Conservation (phyloP, 2,329 filamentous ascomycete species). For the Penicillium sp. region DNA sequence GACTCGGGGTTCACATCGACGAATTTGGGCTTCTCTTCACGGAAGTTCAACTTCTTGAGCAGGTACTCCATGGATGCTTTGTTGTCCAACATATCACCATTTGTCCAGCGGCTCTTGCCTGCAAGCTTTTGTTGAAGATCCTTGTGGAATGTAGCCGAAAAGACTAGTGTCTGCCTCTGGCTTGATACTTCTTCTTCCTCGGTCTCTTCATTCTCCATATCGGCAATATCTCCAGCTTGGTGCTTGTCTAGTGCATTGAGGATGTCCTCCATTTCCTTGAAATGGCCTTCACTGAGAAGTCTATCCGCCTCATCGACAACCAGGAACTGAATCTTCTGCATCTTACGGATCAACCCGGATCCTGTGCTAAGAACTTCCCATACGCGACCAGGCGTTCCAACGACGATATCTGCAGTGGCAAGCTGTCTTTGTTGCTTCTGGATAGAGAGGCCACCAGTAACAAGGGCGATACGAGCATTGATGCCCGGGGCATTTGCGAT, state of each 20-base stretch:
- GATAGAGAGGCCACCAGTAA: conserved; percentile 90
- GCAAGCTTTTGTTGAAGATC: conserved; percentile 85
- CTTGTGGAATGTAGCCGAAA: conserved; percentile 94
- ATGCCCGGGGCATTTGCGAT: conserved; percentile 63
- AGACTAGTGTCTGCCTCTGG: conserved; percentile 80
- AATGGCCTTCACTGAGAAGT: conserved; percentile 85
- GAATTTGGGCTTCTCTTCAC: conserved; percentile 78
- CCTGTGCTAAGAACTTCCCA: conserved; percentile 90
- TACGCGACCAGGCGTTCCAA: conserved; percentile 84
- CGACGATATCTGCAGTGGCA: conserved; percentile 80
- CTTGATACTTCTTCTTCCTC: conserved; percentile 47
- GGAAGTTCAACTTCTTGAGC: conserved; percentile 82
- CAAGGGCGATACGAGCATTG: conserved; percentile 64
- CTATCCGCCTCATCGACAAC: conserved; percentile 94
- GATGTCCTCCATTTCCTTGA: conserved; percentile 90
- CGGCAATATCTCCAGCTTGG: conserved; percentile 40
- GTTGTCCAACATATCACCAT: conserved; percentile 62
- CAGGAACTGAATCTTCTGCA: conserved; percentile 73
- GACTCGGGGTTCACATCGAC: conserved; percentile 85
- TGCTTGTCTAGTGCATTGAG: conserved; percentile 71
- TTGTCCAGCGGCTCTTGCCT: conserved; percentile 62
- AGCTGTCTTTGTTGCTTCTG: conserved; percentile 89
- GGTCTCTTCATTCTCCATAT: conserved; percentile 26
- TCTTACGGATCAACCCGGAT: conserved; percentile 62
- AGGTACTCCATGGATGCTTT: conserved; percentile 89